Evolutionary conservation across 1,284 basidiomycete species (phyloP), one percentile per base, ranked within the genome.

Genomic region (Austroboletus olivaceoglutinosus): DNA sequence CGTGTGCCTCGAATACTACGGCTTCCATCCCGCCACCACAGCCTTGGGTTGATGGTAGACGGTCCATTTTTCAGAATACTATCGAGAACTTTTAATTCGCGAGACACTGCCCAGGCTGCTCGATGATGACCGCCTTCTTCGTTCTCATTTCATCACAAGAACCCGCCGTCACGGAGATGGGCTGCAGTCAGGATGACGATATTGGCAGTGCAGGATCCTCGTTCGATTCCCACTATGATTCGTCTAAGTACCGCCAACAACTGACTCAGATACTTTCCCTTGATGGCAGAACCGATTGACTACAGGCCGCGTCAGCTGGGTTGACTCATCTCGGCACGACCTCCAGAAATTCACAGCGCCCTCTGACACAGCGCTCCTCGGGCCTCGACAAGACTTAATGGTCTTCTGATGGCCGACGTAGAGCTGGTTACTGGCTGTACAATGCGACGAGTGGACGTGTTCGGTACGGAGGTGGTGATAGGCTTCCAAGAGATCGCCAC

Each of bases 241-340:
- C 33, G 36, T 56, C 23, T 31, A 10, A 23, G 37, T 41, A 51
- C 21, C 29, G 8, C 33, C 39, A 22, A 16, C 23, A 23, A 46
- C 42, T 37, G 33, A 48, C 38, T 48, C 41, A 43, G 31, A 25
- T 29, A 39, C 12, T 6, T 31, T 4, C 43, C 58, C 42, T 41
- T 27, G 42, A 55, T 46, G 39, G 40, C 27, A 38, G 45, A 23
- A 22, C 25, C 49, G 40, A 50, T 48, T 54, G 36, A 49, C 8
- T 22, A 10, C 22, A 21, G 45, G 41, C 43, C 22, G 47, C 37
- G 63, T 61, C 63, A 61, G 59, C 60, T 29, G 52, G 29, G n/a
- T 45, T 61, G 61, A 61, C 59, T 52, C 60, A 61, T 58, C 61
- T 39, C 42, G 36, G 44, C 39, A 31, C 4, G 21, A 6, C 22